Evolutionary conservation across 1,284 basidiomycete genomes (phyloP).

Genomic region (Ganoderma meredithae): DNA sequence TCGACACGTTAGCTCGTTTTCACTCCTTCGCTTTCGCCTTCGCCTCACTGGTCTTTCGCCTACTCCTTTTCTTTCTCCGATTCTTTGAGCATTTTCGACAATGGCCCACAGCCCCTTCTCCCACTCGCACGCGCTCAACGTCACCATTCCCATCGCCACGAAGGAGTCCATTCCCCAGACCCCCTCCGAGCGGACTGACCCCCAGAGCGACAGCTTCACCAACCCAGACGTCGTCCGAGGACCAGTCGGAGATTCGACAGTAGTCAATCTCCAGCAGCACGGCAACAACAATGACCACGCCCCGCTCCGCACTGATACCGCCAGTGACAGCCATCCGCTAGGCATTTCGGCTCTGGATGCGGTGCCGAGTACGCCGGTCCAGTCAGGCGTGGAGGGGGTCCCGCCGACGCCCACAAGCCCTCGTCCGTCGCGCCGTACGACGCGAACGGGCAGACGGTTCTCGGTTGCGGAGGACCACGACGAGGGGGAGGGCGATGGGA

Average conservation of each 20-base stretch:
- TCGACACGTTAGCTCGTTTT: not conserved
- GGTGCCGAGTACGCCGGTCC: not conserved
- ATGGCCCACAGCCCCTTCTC: slow-evolving; percentile 5
- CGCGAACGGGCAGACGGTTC: slow-evolving; percentile 9
- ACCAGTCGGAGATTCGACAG: not conserved
- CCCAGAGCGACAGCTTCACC: not conserved
- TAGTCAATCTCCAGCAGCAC: not conserved
- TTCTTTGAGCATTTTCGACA: not conserved
- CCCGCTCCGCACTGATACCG: not conserved
- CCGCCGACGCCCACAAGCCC: slow-evolving; percentile 8
- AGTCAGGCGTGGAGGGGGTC: not conserved
- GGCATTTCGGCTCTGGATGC: not conserved
- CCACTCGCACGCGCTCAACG: slow-evolving; percentile 14
- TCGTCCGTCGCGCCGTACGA: slow-evolving; percentile 11
- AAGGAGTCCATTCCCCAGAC: not conserved
- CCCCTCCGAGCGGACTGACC: not conserved
- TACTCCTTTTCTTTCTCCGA: not conserved
- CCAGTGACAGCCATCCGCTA: not conserved
- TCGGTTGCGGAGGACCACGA: slow-evolving; percentile 1
- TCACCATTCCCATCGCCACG: slow-evolving; percentile 12
- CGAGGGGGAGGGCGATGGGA: not conserved
- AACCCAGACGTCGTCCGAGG: not conserved
- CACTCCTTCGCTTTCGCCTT: not conserved
- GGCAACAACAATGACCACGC: not conserved
- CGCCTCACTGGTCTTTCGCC: not conserved